Conservation (phyloP, 2,329 filamentous ascomycete genomes). For the Fusarium miscanthi region DNA sequence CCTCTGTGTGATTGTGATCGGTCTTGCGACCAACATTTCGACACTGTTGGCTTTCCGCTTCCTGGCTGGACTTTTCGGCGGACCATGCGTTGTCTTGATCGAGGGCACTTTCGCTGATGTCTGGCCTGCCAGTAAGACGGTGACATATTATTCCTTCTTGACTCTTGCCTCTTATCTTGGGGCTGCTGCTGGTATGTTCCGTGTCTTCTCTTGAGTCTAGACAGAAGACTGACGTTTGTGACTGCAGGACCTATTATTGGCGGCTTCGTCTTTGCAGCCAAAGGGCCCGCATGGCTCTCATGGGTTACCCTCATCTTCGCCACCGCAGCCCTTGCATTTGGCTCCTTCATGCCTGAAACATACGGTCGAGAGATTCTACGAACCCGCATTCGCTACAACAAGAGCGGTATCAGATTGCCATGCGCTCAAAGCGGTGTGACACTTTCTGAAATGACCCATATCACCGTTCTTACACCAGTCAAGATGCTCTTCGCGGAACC, state of each 20-base stretch:
- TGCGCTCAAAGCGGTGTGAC: not conserved
- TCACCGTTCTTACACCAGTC: not conserved
- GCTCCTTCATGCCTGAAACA: constrained; percentile 7
- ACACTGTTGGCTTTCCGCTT: not conserved
- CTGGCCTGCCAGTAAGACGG: constrained; percentile 1
- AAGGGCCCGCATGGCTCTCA: not conserved
- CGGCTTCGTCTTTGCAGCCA: not conserved
- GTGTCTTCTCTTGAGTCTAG: rapidly evolving
- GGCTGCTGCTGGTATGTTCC: not conserved
- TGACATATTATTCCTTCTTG: constrained; percentile 4
- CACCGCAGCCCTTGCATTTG: not conserved
- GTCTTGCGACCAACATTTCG: not conserved
- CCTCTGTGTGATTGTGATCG: not conserved
- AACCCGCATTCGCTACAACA: constrained; percentile 7
- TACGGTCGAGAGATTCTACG: not conserved
- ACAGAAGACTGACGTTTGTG: not conserved
- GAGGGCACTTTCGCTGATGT: constrained; percentile 3
- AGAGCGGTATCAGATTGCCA: not conserved
- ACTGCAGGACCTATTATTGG: not conserved
- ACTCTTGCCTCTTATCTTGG: not conserved
- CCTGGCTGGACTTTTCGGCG: not conserved
- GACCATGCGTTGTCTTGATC: not conserved
- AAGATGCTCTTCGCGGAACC: constrained; percentile 3
- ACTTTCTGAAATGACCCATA: not conserved
- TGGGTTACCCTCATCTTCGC: constrained; percentile 1